Evolutionary conservation across 1,284 basidiomycete species (phyloP), one percentile per base, ranked within the genome.

Genomic region (Apiotrichum porosum): DNA sequence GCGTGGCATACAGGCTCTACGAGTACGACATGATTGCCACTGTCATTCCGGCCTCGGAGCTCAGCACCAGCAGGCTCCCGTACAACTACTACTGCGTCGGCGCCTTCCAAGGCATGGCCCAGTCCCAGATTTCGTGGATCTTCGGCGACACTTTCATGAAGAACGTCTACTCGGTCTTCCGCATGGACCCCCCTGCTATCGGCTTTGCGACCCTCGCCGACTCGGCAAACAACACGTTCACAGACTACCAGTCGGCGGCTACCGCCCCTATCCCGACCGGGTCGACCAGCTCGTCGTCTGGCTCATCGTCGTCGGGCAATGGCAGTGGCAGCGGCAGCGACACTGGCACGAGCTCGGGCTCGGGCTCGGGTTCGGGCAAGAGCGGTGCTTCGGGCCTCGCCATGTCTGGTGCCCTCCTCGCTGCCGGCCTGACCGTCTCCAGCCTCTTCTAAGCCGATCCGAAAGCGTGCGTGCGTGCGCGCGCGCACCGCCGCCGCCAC

Each of bases 111-210:
- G 26, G 26, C 34, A 36, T 19, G 34, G 18, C 8, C 9, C 13
- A 19, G 32, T 34, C n/a, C 32, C 32, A 34, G 32, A 18, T 15
- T 17, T 9, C n/a, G n/a, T n/a, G n/a, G n/a, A n/a, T n/a, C n/a
- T 6, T n/a, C n/a, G n/a, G n/a, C n/a, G 26, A 28, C 26, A 37
- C 52, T 0, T 54, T 54, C 35, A 37, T 54, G 41, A 50, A 50
- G 44, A 54, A 50, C 31, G 48, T 50, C n/a, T 54, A 54, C 44
- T 35, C 44, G 2, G 47, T 42, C 0, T 44, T 35, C 42, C 34
- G 31, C 21, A 34, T 44, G 26, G 14, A 40, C n/a, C 47, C 42
- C 1, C 51, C 75, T 2, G 33, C 33, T 30, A 37, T 54, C 32
- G 52, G 52, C 23, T 49, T 54, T 24, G 48, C 44, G 19, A 10